A percentile compares a stretch with the other conserved stretches of the same genome.
These are phyloP conservation scores for Gastrolobium bilobum DNA, from an alignment of 306 rosid genomes.

Conservation along the genomic window DNA sequence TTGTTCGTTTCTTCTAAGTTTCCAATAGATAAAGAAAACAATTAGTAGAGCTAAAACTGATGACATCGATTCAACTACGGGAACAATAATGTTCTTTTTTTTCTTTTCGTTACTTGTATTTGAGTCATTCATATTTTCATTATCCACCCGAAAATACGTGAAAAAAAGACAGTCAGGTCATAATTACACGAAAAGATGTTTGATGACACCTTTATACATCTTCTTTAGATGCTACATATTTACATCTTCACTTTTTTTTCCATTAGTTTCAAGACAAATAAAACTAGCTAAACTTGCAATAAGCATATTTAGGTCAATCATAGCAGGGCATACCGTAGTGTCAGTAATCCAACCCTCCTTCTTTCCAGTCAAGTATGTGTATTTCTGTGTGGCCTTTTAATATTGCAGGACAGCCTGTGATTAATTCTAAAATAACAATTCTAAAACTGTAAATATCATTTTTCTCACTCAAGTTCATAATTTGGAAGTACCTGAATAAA, in stretches of 20 bases:
- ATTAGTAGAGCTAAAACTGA: slow-evolving; percentile 52
- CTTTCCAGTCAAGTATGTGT: slow-evolving; percentile 62
- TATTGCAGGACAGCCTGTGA: slow-evolving; percentile 44
- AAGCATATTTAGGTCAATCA: slow-evolving; percentile 2
- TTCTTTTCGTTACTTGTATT: slow-evolving; percentile 50
- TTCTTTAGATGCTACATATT: not conserved
- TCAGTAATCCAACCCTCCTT: slow-evolving; percentile 61
- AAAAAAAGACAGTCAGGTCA: slow-evolving; percentile 26
- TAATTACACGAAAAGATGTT: slow-evolving; percentile 20
- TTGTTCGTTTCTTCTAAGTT: slow-evolving; percentile 51
- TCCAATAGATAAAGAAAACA: slow-evolving; percentile 52
- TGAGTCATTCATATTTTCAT: slow-evolving; percentile 54
- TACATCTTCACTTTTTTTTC: slow-evolving; percentile 23
- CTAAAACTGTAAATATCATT: slow-evolving; percentile 77
- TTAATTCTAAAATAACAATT: slow-evolving; percentile 64
- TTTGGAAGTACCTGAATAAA: slow-evolving; percentile 59
- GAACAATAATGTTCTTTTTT: slow-evolving; percentile 57
- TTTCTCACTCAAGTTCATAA: slow-evolving; percentile 62
- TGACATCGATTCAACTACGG: slow-evolving; percentile 56
- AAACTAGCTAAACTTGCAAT: slow-evolving; percentile 14
- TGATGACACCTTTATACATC: not conserved
- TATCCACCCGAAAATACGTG: slow-evolving; percentile 61
- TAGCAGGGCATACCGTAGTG: slow-evolving; percentile 58
- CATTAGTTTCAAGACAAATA: slow-evolving; percentile 28
- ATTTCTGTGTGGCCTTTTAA: not conserved